phyloP scores from a whole-genome alignment of 2,329 filamentous ascomycete species.

The Hypoxylon rubiginosum region DNA sequence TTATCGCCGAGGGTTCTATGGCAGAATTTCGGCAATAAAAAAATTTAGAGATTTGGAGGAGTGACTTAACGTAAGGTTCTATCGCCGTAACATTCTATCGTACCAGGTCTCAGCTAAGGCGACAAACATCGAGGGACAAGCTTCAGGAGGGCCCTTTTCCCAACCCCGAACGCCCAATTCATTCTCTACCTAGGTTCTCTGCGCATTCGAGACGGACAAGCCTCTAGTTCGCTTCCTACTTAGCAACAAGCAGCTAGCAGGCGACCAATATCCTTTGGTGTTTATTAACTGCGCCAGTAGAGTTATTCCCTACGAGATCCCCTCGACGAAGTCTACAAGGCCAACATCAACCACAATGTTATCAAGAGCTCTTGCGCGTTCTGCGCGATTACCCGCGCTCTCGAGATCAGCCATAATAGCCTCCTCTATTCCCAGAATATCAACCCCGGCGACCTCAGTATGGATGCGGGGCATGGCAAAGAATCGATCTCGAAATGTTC shows the following conservation, averaged over 20 bases:
- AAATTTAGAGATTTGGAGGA: slow-evolving; percentile 33
- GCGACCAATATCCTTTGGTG: slow-evolving; percentile 11
- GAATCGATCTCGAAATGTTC: slow-evolving; percentile 46
- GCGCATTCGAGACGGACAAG: slow-evolving; percentile 17
- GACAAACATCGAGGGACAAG: slow-evolving; percentile 6
- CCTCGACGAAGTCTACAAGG: slow-evolving; percentile 3
- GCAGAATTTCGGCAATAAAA: slow-evolving; percentile 39
- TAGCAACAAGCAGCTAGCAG: slow-evolving; percentile 3
- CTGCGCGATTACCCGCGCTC: slow-evolving; percentile 53
- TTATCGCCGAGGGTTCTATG: not conserved
- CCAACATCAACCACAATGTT: slow-evolving; percentile 51
- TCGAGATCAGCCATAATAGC: slow-evolving; percentile 45
- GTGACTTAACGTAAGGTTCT: not conserved
- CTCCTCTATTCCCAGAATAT: slow-evolving; percentile 50
- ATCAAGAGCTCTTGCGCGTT: slow-evolving; percentile 56
- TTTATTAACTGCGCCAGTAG: not conserved
- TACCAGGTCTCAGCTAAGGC: slow-evolving; percentile 4
- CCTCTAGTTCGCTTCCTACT: slow-evolving; percentile 17
- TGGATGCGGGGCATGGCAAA: slow-evolving; percentile 62
- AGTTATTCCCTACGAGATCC: slow-evolving; percentile 11
- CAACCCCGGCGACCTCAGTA: slow-evolving; percentile 52
- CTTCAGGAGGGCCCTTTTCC: slow-evolving; percentile 12
- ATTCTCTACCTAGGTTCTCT: slow-evolving; percentile 16
- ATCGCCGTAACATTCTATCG: slow-evolving; percentile 2
- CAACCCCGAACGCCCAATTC: slow-evolving; percentile 18